Percentiles rank a stretch among this genome's conserved stretches.
These are phyloP conservation scores for Globisporangium echinulatum DNA, from an alignment of 352 stramenopile species.

Conservation along the genomic window DNA sequence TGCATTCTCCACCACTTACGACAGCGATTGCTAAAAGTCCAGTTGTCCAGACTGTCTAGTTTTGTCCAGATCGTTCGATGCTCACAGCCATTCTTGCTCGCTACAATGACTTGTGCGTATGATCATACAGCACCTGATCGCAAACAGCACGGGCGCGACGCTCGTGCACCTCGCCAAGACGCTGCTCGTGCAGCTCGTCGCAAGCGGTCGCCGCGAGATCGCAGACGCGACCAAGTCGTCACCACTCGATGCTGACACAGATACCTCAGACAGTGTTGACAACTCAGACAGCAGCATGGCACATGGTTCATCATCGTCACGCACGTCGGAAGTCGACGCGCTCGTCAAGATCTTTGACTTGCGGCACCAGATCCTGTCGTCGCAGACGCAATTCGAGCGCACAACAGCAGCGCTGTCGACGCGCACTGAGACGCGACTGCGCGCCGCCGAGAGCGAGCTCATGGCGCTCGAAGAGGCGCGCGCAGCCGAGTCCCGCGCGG, in stretches of 20 bases:
- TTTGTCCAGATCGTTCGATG: background rate
- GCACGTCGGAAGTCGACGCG: slow-evolving; percentile 54
- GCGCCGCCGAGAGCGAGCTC: slow-evolving; percentile 42
- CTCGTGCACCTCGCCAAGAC: slow-evolving; percentile 74
- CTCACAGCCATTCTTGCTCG: background rate
- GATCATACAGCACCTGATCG: slow-evolving; percentile 33
- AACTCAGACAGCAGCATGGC: slow-evolving; percentile 21
- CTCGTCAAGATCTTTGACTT: slow-evolving; percentile 70
- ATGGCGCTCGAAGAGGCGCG: slow-evolving; percentile 57
- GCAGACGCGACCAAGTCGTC: slow-evolving; percentile 14
- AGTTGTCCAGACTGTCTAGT: too few species aligned
- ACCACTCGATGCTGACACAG: background rate
- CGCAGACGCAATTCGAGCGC: slow-evolving; percentile 55
- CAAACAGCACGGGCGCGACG: slow-evolving; percentile 66
- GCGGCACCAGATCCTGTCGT: slow-evolving; percentile 67
- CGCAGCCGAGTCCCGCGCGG: slow-evolving; percentile 27
- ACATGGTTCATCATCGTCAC: slow-evolving; percentile 13
- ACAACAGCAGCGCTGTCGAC: slow-evolving; percentile 42
- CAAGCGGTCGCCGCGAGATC: slow-evolving; percentile 51
- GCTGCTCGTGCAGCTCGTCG: slow-evolving; percentile 51
- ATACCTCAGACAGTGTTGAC: background rate
- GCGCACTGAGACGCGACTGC: slow-evolving; percentile 50
- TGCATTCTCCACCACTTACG: background rate
- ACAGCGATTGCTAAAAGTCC: background rate
- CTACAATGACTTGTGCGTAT: too few species aligned